Evolutionary conservation across 2,329 filamentous ascomycete genomes (phyloP).

Genomic region (Pseudocercospora musae): DNA sequence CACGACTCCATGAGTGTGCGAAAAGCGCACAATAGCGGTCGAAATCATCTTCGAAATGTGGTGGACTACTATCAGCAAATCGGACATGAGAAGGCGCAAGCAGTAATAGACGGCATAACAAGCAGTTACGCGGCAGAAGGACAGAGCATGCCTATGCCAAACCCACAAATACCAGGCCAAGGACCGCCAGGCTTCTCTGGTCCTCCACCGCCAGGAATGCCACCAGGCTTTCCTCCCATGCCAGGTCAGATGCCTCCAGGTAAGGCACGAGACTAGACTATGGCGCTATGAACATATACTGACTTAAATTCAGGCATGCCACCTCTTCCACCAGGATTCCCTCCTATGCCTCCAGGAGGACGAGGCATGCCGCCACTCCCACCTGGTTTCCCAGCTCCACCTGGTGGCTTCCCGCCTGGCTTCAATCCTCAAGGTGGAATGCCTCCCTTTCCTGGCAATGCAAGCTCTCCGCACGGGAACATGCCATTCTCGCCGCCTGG

Average conservation of each 20-base stretch:
- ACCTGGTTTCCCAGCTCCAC: slow-evolving; percentile 38
- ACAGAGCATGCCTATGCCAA: slow-evolving; percentile 63
- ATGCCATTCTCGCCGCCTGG: slow-evolving; percentile 37
- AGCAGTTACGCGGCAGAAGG: slow-evolving; percentile 93
- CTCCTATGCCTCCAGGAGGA: slow-evolving; percentile 22
- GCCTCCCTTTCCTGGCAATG: slow-evolving; percentile 32
- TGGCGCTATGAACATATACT: background rate
- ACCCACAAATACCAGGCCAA: slow-evolving; percentile 54
- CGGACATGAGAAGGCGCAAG: slow-evolving; percentile 96
- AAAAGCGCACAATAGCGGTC: slow-evolving; percentile 94
- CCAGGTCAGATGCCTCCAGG: slow-evolving; percentile 25
- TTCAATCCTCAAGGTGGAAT: slow-evolving; percentile 34
- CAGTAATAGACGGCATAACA: slow-evolving; percentile 96
- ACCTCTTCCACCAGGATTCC: slow-evolving; percentile 26
- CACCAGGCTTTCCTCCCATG: slow-evolving; percentile 27
- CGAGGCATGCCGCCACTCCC: slow-evolving; percentile 32
- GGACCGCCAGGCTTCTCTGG: slow-evolving; percentile 26
- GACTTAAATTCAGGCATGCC: slow-evolving; percentile 18
- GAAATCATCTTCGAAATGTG: slow-evolving; percentile 96
- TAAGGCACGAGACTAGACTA: background rate
- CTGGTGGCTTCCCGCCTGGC: slow-evolving; percentile 37
- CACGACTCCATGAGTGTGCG: slow-evolving; percentile 99
- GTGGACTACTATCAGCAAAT: slow-evolving; percentile 99
- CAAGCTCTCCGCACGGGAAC: slow-evolving; percentile 18
- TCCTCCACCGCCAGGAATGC: slow-evolving; percentile 34